A percentile compares a stretch with the other conserved stretches of the same genome.
Conservation (phyloP, 1,284 basidiomycete genomes). For the Singerocomus rubriflavus region DNA sequence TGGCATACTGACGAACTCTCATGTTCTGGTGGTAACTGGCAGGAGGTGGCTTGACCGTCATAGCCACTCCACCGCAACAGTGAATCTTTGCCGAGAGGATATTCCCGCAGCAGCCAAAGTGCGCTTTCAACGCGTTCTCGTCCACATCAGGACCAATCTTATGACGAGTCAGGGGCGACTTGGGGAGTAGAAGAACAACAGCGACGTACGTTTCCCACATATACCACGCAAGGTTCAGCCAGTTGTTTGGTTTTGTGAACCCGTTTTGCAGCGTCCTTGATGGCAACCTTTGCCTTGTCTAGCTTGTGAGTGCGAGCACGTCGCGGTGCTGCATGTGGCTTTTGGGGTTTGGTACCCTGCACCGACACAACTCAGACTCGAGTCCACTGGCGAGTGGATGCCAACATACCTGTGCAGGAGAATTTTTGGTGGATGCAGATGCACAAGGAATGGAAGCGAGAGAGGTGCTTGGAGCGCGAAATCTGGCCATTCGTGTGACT, state of each 20-base stretch:
- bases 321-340: slow-evolving; percentile 2
- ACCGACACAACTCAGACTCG: neutral
- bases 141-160: slow-evolving; percentile 37
- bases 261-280: slow-evolving; percentile 24
- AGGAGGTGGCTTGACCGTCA: slow-evolving; percentile 31
- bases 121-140: slow-evolving; percentile 33
- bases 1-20: slow-evolving; percentile 49
- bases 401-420: slow-evolving; percentile 11
- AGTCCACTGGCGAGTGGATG: neutral
- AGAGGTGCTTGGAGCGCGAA: slow-evolving; percentile 23
- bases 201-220: slow-evolving; percentile 57
- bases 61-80: slow-evolving; percentile 44
- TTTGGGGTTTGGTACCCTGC: slow-evolving; percentile 11
- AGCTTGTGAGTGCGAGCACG: slow-evolving; percentile 16
- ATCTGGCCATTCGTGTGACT: slow-evolving; percentile 15
- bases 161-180: neutral
- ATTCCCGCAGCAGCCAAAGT: slow-evolving; percentile 45
- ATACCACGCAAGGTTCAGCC: slow-evolving; percentile 38
- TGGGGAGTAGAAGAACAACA: neutral
- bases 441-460: slow-evolving; percentile 1
- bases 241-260: slow-evolving; percentile 6
- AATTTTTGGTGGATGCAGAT: neutral
- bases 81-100: slow-evolving; percentile 44
- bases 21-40: slow-evolving; percentile 27
- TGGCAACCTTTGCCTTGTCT: slow-evolving; percentile 19